Base-by-base conservation (phyloP, 2,329 filamentous ascomycete species). In the Colletotrichum nymphaeae region DNA sequence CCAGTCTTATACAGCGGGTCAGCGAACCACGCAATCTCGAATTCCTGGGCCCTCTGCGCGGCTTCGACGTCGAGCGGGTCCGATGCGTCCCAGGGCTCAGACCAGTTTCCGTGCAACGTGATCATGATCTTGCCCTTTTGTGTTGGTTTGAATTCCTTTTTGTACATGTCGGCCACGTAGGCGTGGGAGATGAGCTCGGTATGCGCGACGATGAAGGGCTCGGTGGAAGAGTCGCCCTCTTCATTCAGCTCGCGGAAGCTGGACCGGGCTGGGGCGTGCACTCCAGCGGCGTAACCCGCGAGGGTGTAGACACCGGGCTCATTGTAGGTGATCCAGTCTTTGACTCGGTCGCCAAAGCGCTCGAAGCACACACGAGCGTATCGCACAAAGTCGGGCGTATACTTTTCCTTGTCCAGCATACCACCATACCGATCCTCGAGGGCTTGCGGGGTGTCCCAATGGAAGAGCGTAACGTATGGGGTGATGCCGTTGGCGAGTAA, bases 391-490 rank as follows among this genome's bases (percentile, higher is more conserved):
- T 92, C 90, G 49, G 87, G 85, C 3, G 90, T 88, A 76, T 91
- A 92, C 78, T 90, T 88, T 24, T 89, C 87, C 78, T 91, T 89
- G 82, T 92, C 89, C 46, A 92, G 81, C 77, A 90, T 85, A 22
- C 90, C 90, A 22, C 88, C 88, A 77, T 92, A 92, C 52, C 89
- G 86, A 78, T 89, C 86, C 74, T 92, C 83, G 30, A 92, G 83
- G 57, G 83, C 86, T 68, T 90, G 87, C 1, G 91, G 91, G 1
- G 90, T 85, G 80, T 93, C 91, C 90, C 90, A 92, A 77, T 93
- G 91, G 79, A 89, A 92, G 3, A 93, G 83, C 1, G 91, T 93
- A 65, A 92, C 83, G 76, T 92, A 86, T 0, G 91, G 90, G 11
- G 85, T 86, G 75, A 92, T 91, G 55, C 85, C 87, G 37, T 89